Conservation (phyloP, 179 eudicot genomes). For the Gypsophila paniculata region DNA sequence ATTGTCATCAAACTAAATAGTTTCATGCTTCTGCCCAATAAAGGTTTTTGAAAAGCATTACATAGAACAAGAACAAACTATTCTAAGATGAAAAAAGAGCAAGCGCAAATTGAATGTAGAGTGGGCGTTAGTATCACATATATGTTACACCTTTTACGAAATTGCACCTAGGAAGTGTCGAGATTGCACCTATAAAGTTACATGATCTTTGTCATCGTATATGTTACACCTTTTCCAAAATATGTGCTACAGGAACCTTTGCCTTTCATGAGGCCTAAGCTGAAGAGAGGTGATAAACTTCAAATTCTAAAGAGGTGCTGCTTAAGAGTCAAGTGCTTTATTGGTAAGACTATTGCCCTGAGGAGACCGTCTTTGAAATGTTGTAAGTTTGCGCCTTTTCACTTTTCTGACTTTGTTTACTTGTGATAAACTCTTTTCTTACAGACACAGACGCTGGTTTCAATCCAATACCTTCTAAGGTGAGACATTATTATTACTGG, state of each 20-base stretch:
- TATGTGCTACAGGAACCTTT: conserved; percentile 42
- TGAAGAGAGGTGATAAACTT: conserved; percentile 41
- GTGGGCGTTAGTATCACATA: not conserved
- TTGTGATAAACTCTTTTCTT: conserved; percentile 20
- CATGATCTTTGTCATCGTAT: not conserved
- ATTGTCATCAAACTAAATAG: not conserved
- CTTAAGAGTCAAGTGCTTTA: conserved; percentile 65
- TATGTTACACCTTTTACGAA: too few relatives aligned
- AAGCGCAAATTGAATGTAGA: not conserved
- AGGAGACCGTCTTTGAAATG: not conserved
- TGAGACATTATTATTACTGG: conserved; percentile 19
- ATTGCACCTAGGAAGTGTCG: not conserved
- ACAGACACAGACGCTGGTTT: conserved; percentile 88
- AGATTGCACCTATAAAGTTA: not conserved
- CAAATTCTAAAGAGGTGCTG: conserved; percentile 50
- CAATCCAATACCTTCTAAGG: conserved; percentile 71
- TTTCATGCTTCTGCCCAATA: not conserved
- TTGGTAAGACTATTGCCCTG: conserved; percentile 42
- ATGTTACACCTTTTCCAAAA: conserved; percentile 3
- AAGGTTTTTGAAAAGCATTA: too few relatives aligned
- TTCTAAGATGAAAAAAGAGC: too few relatives aligned
- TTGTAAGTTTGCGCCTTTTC: not conserved
- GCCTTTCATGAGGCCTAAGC: conserved; percentile 73
- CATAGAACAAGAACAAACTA: not conserved
- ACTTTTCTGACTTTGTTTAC: not conserved